phyloP scores from a whole-genome alignment of 805 yeast genomes.

The Cyberlindnera americana region DNA sequence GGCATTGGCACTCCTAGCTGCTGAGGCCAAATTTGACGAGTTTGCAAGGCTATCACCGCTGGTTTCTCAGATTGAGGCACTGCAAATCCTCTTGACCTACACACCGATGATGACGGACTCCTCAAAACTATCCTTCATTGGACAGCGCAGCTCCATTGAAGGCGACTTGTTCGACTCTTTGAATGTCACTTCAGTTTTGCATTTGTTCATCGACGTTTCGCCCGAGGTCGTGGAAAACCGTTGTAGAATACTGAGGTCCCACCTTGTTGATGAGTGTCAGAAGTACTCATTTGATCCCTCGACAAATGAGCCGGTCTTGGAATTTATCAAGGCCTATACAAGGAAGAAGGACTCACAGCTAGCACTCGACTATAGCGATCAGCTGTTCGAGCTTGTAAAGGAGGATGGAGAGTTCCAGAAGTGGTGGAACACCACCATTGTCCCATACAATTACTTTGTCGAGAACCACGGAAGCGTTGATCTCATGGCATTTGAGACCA shows the following conservation, averaged over 20 bases:
- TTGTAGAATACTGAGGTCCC: background rate
- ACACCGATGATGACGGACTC: constrained; percentile 13
- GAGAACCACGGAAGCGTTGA: background rate
- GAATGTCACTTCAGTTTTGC: too few species aligned
- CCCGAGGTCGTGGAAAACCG: constrained; percentile 7
- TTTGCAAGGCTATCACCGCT: constrained; percentile 3
- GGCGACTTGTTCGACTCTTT: constrained; percentile 7
- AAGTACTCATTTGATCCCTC: constrained; percentile 4
- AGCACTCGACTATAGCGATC: constrained; percentile 14
- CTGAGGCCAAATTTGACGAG: constrained; percentile 1
- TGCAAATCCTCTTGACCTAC: constrained; percentile 9
- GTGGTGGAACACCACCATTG: constrained; percentile 29
- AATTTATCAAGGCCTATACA: constrained; percentile 12
- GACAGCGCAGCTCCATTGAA: background rate
- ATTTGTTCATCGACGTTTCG: constrained; percentile 6
- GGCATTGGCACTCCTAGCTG: constrained; percentile 6
- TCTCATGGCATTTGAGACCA: constrained; percentile 3
- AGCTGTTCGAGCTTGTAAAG: constrained; percentile 22
- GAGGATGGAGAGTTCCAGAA: constrained; percentile 4
- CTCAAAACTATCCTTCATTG: constrained; percentile 8
- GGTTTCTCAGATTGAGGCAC: constrained; percentile 1
- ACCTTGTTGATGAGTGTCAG: constrained; percentile 1
- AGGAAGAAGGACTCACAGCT: constrained; percentile 4
- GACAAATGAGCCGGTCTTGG: background rate
- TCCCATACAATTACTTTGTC: constrained; percentile 29